Evolutionary conservation across 2,329 filamentous ascomycete genomes (phyloP), one percentile per base, ranked within the genome.

Genomic region (Beauveria bassiana): DNA sequence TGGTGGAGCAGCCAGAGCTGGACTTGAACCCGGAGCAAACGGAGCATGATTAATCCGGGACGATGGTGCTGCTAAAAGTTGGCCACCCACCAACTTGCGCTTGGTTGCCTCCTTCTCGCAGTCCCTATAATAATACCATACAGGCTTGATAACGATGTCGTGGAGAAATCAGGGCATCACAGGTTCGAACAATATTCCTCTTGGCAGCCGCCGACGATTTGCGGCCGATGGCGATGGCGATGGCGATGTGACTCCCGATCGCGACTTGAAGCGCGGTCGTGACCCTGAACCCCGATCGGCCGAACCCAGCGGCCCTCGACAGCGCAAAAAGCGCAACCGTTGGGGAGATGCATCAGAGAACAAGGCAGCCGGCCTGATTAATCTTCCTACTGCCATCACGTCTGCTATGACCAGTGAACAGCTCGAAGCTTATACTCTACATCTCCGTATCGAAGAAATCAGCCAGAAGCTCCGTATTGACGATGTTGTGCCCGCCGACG

Each of bases 381-480:
- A 95, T 62, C 83, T 99, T 68, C 92, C 95, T 31, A 99, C 95
- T 18, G 91, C 93, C 71, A 98, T 99, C 74, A 87, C 93, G 76
- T 92, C 93, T 65, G 93, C 93, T 77, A 99, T 99, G 92, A 99
- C 95, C 61, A 93, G 89, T 72, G 95, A 99, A 77, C 95, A 99
- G 81, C 86, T 98, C 61, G 95, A 99, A 74, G 95, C 95, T 22
- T 99, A 99, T 74, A 95, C 93, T 24, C 81, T 98, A 68, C 93
- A 99, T 78, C 80, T 99, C 71, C 91, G 95, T 71, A 98, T 99
- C 72, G 93, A 99, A 76, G 95, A 99, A 77, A 99, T 99, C 71
- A 98, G 92, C 73, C 93, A 99, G 79, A 99, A 99, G 84, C 86
- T 99, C 68, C 89, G 93, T 72, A 99, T 99, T 76, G 96, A 98